Conservation (phyloP, 2,329 filamentous ascomycete genomes). For the Ophiostoma montium region DNA sequence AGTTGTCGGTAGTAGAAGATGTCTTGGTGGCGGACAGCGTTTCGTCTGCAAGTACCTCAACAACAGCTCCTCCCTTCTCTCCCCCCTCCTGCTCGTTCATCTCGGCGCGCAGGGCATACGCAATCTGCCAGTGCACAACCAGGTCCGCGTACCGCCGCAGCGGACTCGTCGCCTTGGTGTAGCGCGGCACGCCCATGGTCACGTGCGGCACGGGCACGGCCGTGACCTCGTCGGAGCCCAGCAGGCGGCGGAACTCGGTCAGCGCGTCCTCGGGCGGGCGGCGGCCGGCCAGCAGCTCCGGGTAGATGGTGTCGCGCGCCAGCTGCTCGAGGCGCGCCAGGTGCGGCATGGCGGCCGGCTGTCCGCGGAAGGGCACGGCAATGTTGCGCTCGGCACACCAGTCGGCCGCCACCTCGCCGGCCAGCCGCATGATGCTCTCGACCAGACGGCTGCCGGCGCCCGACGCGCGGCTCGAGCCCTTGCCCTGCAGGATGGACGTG, state of each 20-base stretch:
- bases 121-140: conserved; percentile 52
- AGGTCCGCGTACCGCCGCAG: conserved; percentile 51
- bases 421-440: conserved; percentile 42
- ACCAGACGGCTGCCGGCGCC: conserved; percentile 25
- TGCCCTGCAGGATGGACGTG: not conserved
- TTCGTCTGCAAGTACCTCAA: too few species aligned
- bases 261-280: conserved; percentile 20
- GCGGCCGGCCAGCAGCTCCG: conserved; percentile 23
- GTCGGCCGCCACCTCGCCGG: conserved; percentile 44
- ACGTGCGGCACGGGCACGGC: conserved; percentile 40
- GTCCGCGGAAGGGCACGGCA: conserved; percentile 43
- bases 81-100: conserved; percentile 1
- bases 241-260: conserved; percentile 22
- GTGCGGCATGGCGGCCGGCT: conserved; percentile 28
- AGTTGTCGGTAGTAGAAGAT: not conserved
- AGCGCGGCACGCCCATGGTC: conserved; percentile 43
- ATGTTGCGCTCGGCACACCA: conserved; percentile 46
- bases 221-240: conserved; percentile 38
- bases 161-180: conserved; percentile 50
- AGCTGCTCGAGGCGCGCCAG: conserved; percentile 24
- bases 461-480: not conserved
- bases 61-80: too few species aligned
- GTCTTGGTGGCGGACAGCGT: too few species aligned
- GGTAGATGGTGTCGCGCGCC: conserved; percentile 24
- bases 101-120: conserved; percentile 39